Conservation (phyloP, 139 green algal species). For the Tetraselmis chui region DNA sequence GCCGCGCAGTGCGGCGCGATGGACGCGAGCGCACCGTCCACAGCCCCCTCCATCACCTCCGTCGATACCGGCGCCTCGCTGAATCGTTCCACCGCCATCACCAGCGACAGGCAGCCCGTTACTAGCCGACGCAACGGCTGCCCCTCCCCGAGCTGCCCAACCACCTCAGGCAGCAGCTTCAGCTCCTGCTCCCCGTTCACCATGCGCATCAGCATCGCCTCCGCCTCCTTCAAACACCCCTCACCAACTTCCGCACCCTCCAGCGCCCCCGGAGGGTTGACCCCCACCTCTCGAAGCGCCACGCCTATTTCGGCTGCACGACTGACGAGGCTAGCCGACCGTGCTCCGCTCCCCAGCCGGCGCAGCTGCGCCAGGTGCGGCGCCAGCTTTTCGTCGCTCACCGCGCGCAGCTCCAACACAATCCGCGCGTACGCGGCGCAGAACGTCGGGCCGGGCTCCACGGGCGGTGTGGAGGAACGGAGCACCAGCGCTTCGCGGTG, state of each 20-base stretch:
- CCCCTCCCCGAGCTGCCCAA: not conserved
- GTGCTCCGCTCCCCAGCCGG: not conserved
- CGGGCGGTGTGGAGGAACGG: not conserved
- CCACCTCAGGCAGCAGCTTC: not conserved
- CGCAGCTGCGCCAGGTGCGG: slow-evolving; percentile 20
- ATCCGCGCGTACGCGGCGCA: slow-evolving; percentile 44
- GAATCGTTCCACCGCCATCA: not conserved
- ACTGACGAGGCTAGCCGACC: not conserved
- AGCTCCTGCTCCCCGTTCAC: not conserved
- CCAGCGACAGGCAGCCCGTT: not conserved
- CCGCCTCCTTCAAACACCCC: not conserved
- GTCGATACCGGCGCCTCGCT: not conserved
- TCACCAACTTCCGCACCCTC: too few species aligned
- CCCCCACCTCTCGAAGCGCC: not conserved
- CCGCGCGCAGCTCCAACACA: slow-evolving; percentile 31
- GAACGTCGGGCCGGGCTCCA: slow-evolving; percentile 24
- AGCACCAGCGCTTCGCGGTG: slow-evolving; percentile 12
- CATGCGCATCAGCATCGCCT: not conserved
- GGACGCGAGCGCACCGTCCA: not conserved
- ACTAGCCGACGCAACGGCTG: not conserved
- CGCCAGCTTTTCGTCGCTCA: slow-evolving; percentile 28
- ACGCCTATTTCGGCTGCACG: not conserved
- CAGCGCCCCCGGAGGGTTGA: not conserved
- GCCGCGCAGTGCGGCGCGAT: not conserved
- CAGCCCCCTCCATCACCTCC: not conserved